A percentile compares a stretch with the other conserved stretches of the same genome.
Conservation (phyloP, 352 stramenopile species). For the Globisporangium polare region DNA sequence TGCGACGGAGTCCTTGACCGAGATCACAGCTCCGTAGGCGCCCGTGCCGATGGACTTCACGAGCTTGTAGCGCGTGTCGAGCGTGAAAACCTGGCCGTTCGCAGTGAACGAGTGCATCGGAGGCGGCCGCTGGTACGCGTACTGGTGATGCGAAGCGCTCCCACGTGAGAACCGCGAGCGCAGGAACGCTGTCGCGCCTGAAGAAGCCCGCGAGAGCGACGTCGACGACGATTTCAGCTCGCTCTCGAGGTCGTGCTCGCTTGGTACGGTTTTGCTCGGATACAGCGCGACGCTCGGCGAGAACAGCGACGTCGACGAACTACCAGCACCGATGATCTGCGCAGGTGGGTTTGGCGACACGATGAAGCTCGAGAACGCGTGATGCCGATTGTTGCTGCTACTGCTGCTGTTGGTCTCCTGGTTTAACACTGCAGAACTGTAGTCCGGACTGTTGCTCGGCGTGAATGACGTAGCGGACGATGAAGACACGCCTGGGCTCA, state of each 20-base stretch:
- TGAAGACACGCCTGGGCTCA: conserved; percentile 5
- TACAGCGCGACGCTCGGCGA: background rate
- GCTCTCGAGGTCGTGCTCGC: background rate
- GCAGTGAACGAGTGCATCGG: conserved; percentile 73
- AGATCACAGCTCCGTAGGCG: conserved; percentile 89
- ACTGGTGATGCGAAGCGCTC: conserved; percentile 3
- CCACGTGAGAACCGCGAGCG: conserved; percentile 7
- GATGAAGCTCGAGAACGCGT: conserved; percentile 16
- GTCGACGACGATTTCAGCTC: conserved; percentile 10
- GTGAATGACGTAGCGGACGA: conserved; percentile 13
- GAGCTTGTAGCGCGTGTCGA: conserved; percentile 86
- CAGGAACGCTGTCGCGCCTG: conserved; percentile 15
- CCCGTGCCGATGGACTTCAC: conserved; percentile 88
- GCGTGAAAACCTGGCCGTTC: conserved; percentile 79
- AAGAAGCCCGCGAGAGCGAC: conserved; percentile 14
- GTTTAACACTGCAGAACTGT: background rate
- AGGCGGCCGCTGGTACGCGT: conserved; percentile 10
- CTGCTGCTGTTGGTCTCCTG: background rate
- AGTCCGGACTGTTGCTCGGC: conserved; percentile 7
- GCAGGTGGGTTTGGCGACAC: conserved; percentile 16
- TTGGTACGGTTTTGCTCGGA: background rate
- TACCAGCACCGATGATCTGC: background rate
- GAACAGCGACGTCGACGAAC: background rate
- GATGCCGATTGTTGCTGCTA: background rate
- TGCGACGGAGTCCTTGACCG: conserved; percentile 54